Evolutionary conservation across 2,329 filamentous ascomycete species (phyloP).

Genomic region (Aureobasidium subglaciale): DNA sequence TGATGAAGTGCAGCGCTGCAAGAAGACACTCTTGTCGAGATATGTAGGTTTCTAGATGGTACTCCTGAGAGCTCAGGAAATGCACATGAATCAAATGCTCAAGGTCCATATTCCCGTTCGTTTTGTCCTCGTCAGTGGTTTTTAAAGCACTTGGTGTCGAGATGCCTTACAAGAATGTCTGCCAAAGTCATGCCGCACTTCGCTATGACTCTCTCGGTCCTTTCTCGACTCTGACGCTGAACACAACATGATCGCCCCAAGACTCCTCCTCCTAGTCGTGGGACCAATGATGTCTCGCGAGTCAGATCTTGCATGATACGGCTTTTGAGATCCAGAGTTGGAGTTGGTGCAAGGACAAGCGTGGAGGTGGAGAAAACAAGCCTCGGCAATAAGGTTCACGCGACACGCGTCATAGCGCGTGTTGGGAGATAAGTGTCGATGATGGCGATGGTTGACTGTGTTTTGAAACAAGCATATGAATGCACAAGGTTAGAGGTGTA

Average conservation of each 20-base stretch:
- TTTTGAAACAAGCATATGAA: not conserved
- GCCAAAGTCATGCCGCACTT: too few species aligned
- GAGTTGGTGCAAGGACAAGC: not conserved
- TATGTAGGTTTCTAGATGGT: too few species aligned
- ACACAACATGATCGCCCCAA: not conserved
- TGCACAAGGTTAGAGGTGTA: not conserved
- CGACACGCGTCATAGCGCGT: conserved; percentile 4
- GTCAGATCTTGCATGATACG: not conserved
- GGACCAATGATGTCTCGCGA: not conserved
- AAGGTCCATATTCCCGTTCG: too few species aligned
- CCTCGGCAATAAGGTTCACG: conserved; percentile 3
- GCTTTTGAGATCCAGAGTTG: not conserved
- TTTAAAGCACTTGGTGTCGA: too few species aligned
- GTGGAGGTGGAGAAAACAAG: not conserved
- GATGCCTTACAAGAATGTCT: too few species aligned
- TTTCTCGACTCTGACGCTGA: not conserved
- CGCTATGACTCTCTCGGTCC: too few species aligned
- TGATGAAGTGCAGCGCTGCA: too few species aligned
- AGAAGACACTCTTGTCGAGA: too few species aligned
- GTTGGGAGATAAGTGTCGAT: not conserved
- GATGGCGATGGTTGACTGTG: not conserved
- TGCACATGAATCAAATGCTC: too few species aligned
- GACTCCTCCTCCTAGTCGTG: not conserved
- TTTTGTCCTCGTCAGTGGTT: too few species aligned
- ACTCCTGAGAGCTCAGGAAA: too few species aligned